phyloP scores from a whole-genome alignment of 768 basidiomycete species.

The Zangia roseola region DNA sequence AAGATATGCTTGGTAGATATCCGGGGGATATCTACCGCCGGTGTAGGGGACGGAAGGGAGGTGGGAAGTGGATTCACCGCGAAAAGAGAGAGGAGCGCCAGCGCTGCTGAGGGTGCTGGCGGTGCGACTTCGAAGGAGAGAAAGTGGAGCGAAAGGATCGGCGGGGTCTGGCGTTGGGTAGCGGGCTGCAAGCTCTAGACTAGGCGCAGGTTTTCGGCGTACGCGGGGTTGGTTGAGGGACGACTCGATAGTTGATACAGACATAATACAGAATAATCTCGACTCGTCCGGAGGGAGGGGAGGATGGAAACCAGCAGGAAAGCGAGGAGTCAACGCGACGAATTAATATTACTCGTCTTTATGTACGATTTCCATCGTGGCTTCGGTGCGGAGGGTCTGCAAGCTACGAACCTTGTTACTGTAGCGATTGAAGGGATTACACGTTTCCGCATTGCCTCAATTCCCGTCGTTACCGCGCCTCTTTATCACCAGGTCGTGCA shows the following conservation, averaged over 20 bases:
- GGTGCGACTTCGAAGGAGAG: conserved; percentile 60
- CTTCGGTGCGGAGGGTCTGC: conserved; percentile 31
- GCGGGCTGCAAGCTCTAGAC: conserved; percentile 46
- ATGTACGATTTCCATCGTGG: conserved; percentile 36
- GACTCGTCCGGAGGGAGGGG: conserved; percentile 10
- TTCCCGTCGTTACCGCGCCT: conserved; percentile 32
- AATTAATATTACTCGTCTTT: conserved; percentile 19
- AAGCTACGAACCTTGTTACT: conserved; percentile 18
- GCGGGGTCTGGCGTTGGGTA: conserved; percentile 68
- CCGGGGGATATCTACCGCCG: conserved; percentile 33
- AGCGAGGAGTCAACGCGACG: conserved; percentile 2
- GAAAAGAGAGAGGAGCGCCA: conserved; percentile 29
- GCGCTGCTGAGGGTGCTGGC: conserved; percentile 38
- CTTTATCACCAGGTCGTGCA: conserved; percentile 23
- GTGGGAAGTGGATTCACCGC: conserved; percentile 29
- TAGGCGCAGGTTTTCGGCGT: conserved; percentile 57
- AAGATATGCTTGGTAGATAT: conserved; percentile 30
- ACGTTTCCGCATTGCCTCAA: conserved; percentile 32
- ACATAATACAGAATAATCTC: conserved; percentile 30
- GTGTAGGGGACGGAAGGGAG: conserved; percentile 32
- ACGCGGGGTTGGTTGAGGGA: conserved; percentile 26
- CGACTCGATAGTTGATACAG: conserved; percentile 27
- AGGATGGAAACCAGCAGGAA: conserved; percentile 18
- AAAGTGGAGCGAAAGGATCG: conserved; percentile 71
- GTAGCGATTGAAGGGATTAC: conserved; percentile 2